Percentiles rank a stretch among this genome's conserved stretches.
Conservation (phyloP, 495 filamentous ascomycete species). For the Xylaria curta region DNA sequence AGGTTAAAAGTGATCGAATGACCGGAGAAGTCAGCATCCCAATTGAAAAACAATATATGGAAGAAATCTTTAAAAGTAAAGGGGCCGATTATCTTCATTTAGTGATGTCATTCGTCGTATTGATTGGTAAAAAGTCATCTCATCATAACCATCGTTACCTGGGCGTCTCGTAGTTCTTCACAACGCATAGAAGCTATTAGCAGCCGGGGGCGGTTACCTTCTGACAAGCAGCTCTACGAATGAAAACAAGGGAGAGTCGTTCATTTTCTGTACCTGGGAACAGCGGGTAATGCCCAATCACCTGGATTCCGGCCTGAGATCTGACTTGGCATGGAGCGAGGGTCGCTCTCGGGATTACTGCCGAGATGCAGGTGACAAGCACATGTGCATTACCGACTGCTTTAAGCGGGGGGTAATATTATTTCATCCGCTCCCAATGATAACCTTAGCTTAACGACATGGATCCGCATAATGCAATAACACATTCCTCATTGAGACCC, state of each 20-base stretch:
- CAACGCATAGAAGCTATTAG: neutral
- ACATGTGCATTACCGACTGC: conserved; percentile 21
- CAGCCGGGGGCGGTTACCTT: neutral
- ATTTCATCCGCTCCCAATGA: conserved; percentile 11
- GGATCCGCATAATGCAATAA: neutral
- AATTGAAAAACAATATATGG: neutral
- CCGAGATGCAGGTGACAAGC: conserved; percentile 22
- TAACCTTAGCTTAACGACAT: neutral
- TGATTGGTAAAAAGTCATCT: neutral
- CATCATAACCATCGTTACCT: neutral
- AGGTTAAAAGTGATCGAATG: conserved; percentile 10
- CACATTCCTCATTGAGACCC: conserved; percentile 10
- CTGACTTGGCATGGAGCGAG: conserved; percentile 6
- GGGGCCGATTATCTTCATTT: neutral
- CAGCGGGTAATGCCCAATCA: conserved; percentile 13
- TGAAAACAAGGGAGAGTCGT: neutral
- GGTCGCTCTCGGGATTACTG: conserved; percentile 19
- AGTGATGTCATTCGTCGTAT: conserved; percentile 11
- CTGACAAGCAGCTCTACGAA: neutral
- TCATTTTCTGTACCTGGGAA: neutral
- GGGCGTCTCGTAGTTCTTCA: neutral
- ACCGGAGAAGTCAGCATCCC: neutral
- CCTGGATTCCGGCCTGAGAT: neutral
- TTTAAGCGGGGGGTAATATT: conserved; percentile 25
- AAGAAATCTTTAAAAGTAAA: neutral